Conservation (phyloP, 2,329 filamentous ascomycete genomes). For the Bisporella sp. region DNA sequence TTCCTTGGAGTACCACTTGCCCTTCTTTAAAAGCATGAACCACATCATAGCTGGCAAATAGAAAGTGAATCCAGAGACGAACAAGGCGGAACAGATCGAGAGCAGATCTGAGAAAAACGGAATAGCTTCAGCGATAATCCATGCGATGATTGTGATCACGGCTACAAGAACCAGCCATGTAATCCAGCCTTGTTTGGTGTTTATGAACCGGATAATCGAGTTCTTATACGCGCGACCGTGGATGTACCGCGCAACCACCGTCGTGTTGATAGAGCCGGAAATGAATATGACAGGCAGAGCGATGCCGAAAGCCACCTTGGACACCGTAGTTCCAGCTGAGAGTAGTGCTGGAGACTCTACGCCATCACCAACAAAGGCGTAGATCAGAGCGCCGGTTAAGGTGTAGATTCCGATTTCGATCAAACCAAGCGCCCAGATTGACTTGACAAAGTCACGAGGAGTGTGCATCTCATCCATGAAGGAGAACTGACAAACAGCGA, state of each 20-base stretch:
- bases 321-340: constrained; percentile 42
- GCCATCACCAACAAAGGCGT: constrained; percentile 54
- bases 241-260: constrained; percentile 65
- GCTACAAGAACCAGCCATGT: constrained; percentile 43
- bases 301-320: constrained; percentile 61
- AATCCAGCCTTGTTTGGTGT: constrained; percentile 27
- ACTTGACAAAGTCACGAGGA: constrained; percentile 50
- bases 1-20: constrained; percentile 19
- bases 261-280: constrained; percentile 25
- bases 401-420: constrained; percentile 57
- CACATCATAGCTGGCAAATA: constrained; percentile 9
- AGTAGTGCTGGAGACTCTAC: constrained; percentile 62
- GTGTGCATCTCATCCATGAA: constrained; percentile 51
- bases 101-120: constrained; percentile 62
- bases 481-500: constrained; percentile 24
- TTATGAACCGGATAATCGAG: constrained; percentile 57
- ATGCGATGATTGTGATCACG: constrained; percentile 49
- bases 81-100: constrained; percentile 49
- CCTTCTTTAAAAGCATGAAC: constrained; percentile 15
- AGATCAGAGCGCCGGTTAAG: constrained; percentile 44
- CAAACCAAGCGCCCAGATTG: constrained; percentile 49
- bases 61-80: constrained; percentile 50
- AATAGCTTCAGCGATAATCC: constrained; percentile 61
- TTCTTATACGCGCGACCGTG: constrained; percentile 61
- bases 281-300: constrained; percentile 42